phyloP scores from a whole-genome alignment of 371 early-diverging fungal species.

The Lichtheimia ramosa region DNA sequence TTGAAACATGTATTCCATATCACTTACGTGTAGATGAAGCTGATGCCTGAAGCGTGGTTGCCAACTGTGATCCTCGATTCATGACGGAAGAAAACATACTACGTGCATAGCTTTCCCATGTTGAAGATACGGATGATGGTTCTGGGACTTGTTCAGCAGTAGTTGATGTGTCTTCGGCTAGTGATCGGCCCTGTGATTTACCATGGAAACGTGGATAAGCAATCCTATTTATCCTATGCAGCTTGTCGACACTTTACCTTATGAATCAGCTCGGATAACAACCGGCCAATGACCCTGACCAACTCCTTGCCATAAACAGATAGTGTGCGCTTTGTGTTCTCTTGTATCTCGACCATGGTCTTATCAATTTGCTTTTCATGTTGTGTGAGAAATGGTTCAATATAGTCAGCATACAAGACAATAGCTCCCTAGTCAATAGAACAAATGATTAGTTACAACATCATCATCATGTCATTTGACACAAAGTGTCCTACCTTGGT shows the following conservation, averaged over 20 bases:
- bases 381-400: constrained; percentile 18
- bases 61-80: neutral
- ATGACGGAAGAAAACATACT: neutral
- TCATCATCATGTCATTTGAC: neutral
- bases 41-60: neutral
- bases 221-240: neutral
- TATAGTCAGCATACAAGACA: constrained; percentile 14
- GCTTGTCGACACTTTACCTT: neutral
- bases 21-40: neutral
- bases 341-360: constrained; percentile 17
- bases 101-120: neutral
- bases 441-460: neutral
- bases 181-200: neutral
- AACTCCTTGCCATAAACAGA: constrained; percentile 16
- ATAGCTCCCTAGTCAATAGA: constrained; percentile 14
- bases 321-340: constrained; percentile 4
- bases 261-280: constrained; percentile 1
- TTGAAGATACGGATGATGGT: neutral
- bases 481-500: constrained; percentile 30
- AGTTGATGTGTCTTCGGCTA: neutral
- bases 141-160: neutral
- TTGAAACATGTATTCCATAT: neutral
- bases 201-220: too few species aligned
- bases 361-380: constrained; percentile 22
- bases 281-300: neutral